Base-by-base conservation (phyloP, 2,329 filamentous ascomycete genomes). In the Clarireedia hainanense region DNA sequence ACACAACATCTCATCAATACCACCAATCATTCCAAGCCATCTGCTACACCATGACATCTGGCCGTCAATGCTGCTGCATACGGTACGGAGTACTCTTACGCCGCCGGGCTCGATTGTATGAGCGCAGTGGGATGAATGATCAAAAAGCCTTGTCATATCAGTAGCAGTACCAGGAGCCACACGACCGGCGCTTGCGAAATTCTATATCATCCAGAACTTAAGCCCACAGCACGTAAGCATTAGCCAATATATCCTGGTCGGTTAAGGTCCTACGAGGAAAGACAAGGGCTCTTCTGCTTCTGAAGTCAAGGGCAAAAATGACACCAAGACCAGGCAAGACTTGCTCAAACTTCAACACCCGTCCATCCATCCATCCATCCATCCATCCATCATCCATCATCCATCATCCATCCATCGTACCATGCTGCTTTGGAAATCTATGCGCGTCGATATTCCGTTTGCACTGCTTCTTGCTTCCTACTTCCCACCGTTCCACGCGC, bases 401-500 rank as follows among this genome's bases (percentile, higher is more conserved):
- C 24, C 24, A 30, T 36, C 10, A 49, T 37, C 43, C 34, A 52
- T 20, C 24, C 24, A 30, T 36, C 40, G 17, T 34, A 42, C 30
- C 9, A 37, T 49, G 30, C 17, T 20, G 20, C 20, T 20, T 27
- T 42, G 17, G 39, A n/a, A 20, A n/a, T 17, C 17, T 40, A 34
- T 36, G 40, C 52, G 37, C 47, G 37, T 49, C 9, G 23, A 40
- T 27, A 48, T 39, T 48, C n/a, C 48, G 43, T 24, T 46, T 54
- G 52, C 52, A 49, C 43, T 24, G 52, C 42, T 42, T 10, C 46
- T 55, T 51, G 37, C 53, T 30, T 24, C 43, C 42, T 42, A 6
- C 46, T 55, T 51, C 37, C 53, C 53, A 55, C 40, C 14, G 53
- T 55, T 51, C 53, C 53, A 55, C 53, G 39, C 53, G 47, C 53